These are phyloP conservation scores for Saussurea involucrata DNA, from an alignment of 129 eudicot genomes.

Conservation along the genomic window DNA sequence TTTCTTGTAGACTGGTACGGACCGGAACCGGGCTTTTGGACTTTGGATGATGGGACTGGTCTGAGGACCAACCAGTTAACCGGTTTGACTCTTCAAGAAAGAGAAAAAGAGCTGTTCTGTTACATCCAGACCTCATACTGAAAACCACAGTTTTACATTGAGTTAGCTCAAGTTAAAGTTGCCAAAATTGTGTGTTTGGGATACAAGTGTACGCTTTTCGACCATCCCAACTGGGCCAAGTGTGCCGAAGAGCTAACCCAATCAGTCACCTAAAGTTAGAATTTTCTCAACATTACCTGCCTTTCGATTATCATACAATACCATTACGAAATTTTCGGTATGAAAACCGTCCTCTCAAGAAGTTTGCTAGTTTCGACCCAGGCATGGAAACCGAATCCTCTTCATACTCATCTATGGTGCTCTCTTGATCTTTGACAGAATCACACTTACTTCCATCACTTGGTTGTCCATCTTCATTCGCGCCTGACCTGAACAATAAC, in stretches of 20 bases:
- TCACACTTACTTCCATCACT: conserved; percentile 4
- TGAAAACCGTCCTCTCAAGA: conserved; percentile 36
- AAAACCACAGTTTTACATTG: conserved; percentile 1
- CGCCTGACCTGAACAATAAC: conserved; percentile 21
- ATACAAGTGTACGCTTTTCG: background rate
- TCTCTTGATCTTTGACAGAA: conserved; percentile 11
- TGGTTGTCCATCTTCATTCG: conserved; percentile 14
- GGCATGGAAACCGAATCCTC: conserved; percentile 12
- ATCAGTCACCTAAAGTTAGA: background rate
- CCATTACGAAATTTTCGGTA: conserved; percentile 28
- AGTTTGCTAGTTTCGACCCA: conserved; percentile 28
- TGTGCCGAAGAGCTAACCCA: background rate
- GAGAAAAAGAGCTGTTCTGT: too few relatives aligned
- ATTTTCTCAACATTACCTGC: background rate
- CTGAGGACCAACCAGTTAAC: background rate
- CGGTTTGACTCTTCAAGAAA: background rate
- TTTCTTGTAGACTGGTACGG: background rate
- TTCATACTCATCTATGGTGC: conserved; percentile 14
- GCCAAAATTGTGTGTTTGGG: conserved; percentile 2
- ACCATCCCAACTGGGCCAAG: conserved; percentile 1
- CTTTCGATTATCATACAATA: conserved; percentile 7
- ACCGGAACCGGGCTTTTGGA: background rate
- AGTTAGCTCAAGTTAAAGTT: conserved; percentile 4
- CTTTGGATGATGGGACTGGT: background rate
- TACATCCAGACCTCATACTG: background rate